phyloP scores from a whole-genome alignment of 2,329 filamentous ascomycete genomes.

The Metarhizium anisopliae region DNA sequence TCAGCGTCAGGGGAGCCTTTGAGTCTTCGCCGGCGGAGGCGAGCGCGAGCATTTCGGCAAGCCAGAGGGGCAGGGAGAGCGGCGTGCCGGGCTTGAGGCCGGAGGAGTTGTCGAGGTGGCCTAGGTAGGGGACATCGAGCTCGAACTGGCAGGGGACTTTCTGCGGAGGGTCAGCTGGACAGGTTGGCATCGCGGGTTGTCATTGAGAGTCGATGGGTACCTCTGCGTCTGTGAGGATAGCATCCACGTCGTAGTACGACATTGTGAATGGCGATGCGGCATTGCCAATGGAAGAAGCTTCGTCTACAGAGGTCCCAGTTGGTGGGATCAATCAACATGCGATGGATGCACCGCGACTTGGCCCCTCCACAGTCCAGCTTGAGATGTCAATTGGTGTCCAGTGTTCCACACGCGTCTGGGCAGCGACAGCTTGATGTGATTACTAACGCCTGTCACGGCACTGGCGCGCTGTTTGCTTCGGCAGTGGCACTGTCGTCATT shows the following conservation, averaged over 20 bases:
- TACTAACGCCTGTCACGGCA: not conserved
- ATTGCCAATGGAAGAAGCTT: not conserved
- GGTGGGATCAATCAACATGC: not conserved
- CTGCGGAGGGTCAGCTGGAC: slow-evolving; percentile 29
- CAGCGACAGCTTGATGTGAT: slow-evolving; percentile 3
- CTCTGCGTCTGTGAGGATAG: slow-evolving; percentile 79
- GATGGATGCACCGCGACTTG: not conserved
- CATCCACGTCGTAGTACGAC: slow-evolving; percentile 80
- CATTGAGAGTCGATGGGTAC: slow-evolving; percentile 28
- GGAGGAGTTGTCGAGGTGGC: slow-evolving; percentile 77
- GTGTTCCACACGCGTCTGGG: not conserved
- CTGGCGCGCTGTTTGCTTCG: no score
- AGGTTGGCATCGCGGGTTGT: not conserved
- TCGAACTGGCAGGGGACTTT: slow-evolving; percentile 97
- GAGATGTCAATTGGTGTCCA: no score
- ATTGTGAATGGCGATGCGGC: slow-evolving; percentile 21
- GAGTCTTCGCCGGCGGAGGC: slow-evolving; percentile 39
- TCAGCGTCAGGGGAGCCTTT: slow-evolving; percentile 64
- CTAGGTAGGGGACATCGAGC: slow-evolving; percentile 76
- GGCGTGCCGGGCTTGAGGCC: slow-evolving; percentile 73
- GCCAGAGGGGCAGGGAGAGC: slow-evolving; percentile 82
- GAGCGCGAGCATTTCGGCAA: slow-evolving; percentile 85
- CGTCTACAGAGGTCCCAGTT: not conserved
- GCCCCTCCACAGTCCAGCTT: not conserved
- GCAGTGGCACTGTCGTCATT: no score